Percentiles rank a stretch among this genome's conserved stretches.
Evolutionary conservation across 768 basidiomycete genomes (phyloP).

Genomic region (Lactarius akahatsu): DNA sequence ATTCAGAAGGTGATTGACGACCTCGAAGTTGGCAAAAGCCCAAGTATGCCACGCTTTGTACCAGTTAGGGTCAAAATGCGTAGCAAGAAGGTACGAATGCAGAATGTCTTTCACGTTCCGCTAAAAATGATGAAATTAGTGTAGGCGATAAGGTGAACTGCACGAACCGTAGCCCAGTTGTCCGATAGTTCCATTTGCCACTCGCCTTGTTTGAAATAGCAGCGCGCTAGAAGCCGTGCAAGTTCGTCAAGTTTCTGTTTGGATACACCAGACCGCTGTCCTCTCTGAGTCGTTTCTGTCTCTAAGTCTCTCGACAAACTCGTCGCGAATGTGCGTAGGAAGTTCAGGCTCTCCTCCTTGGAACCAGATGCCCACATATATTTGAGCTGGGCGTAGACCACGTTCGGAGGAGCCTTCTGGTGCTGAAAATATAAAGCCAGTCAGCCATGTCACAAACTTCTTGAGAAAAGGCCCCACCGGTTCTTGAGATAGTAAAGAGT

Average conservation of each 20-base stretch:
- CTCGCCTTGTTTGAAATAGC: constrained; percentile 94
- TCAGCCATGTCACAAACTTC: constrained; percentile 9
- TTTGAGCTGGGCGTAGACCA: constrained; percentile 94
- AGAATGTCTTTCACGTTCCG: constrained; percentile 80
- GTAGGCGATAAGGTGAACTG: not conserved
- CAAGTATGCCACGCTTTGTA: constrained; percentile 99
- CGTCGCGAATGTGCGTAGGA: constrained; percentile 79
- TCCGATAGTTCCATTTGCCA: constrained; percentile 86
- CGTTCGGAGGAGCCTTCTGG: constrained; percentile 84
- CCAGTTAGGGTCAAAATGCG: constrained; percentile 92
- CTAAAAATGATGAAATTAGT: constrained; percentile 41
- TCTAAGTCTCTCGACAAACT: constrained; percentile 75
- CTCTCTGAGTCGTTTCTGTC: constrained; percentile 50
- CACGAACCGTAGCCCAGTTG: constrained; percentile 74
- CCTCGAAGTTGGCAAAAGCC: constrained; percentile 96
- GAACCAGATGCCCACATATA: constrained; percentile 91
- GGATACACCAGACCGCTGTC: constrained; percentile 48
- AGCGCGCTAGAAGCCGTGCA: constrained; percentile 88
- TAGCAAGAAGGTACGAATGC: constrained; percentile 80
- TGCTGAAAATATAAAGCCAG: constrained; percentile 34
- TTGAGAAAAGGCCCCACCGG: constrained; percentile 42
- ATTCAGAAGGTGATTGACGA: constrained; percentile 77
- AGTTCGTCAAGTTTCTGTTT: constrained; percentile 66
- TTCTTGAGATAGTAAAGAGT: constrained; percentile 81
- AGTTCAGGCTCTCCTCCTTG: constrained; percentile 73